Evolutionary conservation across 768 basidiomycete species (phyloP).

Genomic region (Wakefieldia striispora): DNA sequence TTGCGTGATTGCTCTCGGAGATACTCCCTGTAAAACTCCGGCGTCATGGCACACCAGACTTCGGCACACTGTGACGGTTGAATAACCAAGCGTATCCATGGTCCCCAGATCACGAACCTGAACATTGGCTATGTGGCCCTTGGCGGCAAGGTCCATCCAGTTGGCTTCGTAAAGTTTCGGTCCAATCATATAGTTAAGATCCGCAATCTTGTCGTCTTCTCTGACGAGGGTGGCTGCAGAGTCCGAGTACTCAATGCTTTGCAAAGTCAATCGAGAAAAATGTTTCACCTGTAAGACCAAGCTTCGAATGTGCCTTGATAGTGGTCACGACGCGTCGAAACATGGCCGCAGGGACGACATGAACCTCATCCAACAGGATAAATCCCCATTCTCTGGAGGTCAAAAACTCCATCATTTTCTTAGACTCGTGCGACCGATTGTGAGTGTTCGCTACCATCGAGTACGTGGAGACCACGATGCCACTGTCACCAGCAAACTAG

Average conservation of each 20-base stretch:
- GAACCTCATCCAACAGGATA: conserved; percentile 95
- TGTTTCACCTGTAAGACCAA: conserved; percentile 85
- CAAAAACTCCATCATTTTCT: conserved; percentile 99
- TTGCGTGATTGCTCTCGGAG: conserved; percentile 89
- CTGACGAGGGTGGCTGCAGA: conserved; percentile 88
- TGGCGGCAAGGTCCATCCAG: conserved; percentile 99
- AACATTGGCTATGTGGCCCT: conserved; percentile 99
- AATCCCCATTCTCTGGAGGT: conserved; percentile 99
- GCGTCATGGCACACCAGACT: conserved; percentile 99
- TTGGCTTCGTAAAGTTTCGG: conserved; percentile 99
- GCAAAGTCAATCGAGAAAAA: background rate
- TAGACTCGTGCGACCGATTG: conserved; percentile 97
- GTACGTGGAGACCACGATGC: conserved; percentile 98
- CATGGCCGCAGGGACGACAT: conserved; percentile 98
- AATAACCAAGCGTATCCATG: background rate
- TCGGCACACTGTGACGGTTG: conserved; percentile 77
- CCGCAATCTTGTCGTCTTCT: conserved; percentile 98
- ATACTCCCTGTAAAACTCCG: conserved; percentile 98
- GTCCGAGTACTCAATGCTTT: conserved; percentile 2
- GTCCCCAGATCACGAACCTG: conserved; percentile 57
- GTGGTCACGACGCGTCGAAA: conserved; percentile 97
- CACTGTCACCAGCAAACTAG: conserved; percentile 94
- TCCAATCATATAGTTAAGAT: conserved; percentile 98
- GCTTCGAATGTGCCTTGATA: conserved; percentile 98
- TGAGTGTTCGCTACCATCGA: conserved; percentile 99